phyloP scores from a whole-genome alignment of 495 filamentous ascomycete genomes.

The Cercophora sp. region DNA sequence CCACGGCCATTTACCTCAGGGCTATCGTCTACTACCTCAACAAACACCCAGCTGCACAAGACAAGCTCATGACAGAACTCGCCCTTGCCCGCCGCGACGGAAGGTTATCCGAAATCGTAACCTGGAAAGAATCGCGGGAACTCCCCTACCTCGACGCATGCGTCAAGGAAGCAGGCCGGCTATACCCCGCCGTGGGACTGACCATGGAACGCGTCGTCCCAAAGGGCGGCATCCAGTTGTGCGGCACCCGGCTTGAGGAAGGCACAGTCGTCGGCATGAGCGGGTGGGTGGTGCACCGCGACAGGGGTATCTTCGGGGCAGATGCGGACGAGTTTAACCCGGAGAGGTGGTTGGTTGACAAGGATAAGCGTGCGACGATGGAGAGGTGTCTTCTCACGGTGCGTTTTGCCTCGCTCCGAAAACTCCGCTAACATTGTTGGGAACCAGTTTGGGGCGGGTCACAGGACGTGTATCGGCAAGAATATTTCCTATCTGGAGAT shows the following conservation, averaged over 20 bases:
- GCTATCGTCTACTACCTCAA: conserved; percentile 52
- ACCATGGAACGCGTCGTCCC: conserved; percentile 37
- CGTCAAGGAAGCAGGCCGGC: conserved; percentile 50
- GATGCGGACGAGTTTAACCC: conserved; percentile 46
- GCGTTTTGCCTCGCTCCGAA: conserved; percentile 1
- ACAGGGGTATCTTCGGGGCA: conserved; percentile 30
- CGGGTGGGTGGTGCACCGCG: conserved; percentile 34
- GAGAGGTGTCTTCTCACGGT: conserved; percentile 24
- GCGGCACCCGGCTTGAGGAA: conserved; percentile 43
- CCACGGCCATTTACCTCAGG: conserved; percentile 56
- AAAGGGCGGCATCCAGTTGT: conserved; percentile 43
- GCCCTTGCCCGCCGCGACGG: conserved; percentile 30
- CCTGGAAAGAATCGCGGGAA: conserved; percentile 33
- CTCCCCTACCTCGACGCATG: conserved; percentile 47
- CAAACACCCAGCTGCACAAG: conserved; percentile 39
- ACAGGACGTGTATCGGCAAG: conserved; percentile 36
- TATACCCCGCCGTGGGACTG: conserved; percentile 34
- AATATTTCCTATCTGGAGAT: conserved; percentile 38
- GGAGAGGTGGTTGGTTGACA: conserved; percentile 47
- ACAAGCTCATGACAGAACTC: conserved; percentile 54
- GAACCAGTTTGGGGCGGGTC: conserved; percentile 35
- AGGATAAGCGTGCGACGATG: conserved; percentile 32
- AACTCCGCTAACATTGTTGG: conserved; percentile 10
- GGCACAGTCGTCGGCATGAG: conserved; percentile 46
- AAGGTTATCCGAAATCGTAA: conserved; percentile 27